Conservation (phyloP, 2,329 filamentous ascomycete genomes). For the Ambrosiella xylebori region DNA sequence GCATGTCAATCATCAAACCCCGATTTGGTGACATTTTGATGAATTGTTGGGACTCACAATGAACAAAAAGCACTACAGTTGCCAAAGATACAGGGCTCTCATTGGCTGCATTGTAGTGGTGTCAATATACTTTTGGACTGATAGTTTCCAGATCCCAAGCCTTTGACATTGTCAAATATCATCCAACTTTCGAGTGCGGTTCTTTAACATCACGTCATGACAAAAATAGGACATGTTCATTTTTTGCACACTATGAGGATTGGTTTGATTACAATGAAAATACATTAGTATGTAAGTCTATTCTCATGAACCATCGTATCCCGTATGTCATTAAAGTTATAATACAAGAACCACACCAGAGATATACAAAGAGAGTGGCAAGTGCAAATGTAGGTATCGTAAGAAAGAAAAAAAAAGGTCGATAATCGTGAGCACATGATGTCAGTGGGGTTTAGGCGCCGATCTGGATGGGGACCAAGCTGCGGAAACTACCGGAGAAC, state of each 20-base stretch:
- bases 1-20: background rate
- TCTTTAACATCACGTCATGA: too few relatives aligned
- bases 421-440: background rate
- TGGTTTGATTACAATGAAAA: background rate
- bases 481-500: constrained; percentile 7
- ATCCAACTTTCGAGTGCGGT: too few relatives aligned
- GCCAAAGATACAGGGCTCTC: background rate
- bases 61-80: background rate
- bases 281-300: background rate
- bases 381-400: too few relatives aligned
- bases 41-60: constrained; percentile 1
- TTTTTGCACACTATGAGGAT: too few relatives aligned
- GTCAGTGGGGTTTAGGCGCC: background rate
- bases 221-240: too few relatives aligned
- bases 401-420: background rate
- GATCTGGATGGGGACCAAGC: constrained; percentile 1
- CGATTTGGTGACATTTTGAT: background rate
- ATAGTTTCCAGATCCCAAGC: background rate
- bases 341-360: background rate
- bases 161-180: background rate
- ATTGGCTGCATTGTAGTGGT: background rate
- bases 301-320: background rate
- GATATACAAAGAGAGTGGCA: too few relatives aligned
- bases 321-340: constrained; percentile 1
- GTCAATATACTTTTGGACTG: background rate